Conservation (phyloP, 1,284 basidiomycete species). For the Somion occarium region DNA sequence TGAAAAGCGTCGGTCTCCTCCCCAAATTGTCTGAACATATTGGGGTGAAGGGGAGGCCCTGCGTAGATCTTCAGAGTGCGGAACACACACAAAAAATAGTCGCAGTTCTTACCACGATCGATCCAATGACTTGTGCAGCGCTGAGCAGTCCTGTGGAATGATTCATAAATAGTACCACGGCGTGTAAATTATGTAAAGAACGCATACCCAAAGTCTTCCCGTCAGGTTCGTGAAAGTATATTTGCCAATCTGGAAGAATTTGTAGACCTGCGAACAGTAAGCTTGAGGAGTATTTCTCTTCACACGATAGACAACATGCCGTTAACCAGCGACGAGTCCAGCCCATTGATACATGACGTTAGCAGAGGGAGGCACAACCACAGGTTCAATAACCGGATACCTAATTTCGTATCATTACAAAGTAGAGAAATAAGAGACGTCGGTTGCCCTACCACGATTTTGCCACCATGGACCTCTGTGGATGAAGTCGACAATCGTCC, state of each 20-base stretch:
- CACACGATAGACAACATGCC: conserved; percentile 33
- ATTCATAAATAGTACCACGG: conserved; percentile 1
- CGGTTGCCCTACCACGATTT: conserved; percentile 42
- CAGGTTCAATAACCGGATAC: conserved; percentile 55
- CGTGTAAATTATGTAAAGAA: conserved; percentile 1
- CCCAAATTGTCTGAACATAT: conserved; percentile 53
- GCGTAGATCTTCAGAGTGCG: conserved; percentile 3
- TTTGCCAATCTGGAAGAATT: conserved; percentile 58
- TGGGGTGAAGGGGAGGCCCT: conserved; percentile 58
- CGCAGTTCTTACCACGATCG: conserved; percentile 41
- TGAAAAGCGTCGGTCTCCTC: conserved; percentile 49
- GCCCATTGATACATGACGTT: conserved; percentile 56
- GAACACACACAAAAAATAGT: conserved; percentile 1
- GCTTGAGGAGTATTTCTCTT: neutral
- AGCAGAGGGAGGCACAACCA: conserved; percentile 54
- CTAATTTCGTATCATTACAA: conserved; percentile 26
- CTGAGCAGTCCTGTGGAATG: conserved; percentile 49
- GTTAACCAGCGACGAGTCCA: conserved; percentile 60
- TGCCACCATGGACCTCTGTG: conserved; percentile 58
- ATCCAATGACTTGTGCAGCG: conserved; percentile 59
- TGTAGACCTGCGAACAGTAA: conserved; percentile 45
- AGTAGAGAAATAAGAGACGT: neutral
- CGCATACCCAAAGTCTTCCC: conserved; percentile 46
- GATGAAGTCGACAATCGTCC: conserved; percentile 54
- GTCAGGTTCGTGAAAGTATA: conserved; percentile 46